Conservation (phyloP, 2,329 filamentous ascomycete genomes). For the Sporothrix phasma region DNA sequence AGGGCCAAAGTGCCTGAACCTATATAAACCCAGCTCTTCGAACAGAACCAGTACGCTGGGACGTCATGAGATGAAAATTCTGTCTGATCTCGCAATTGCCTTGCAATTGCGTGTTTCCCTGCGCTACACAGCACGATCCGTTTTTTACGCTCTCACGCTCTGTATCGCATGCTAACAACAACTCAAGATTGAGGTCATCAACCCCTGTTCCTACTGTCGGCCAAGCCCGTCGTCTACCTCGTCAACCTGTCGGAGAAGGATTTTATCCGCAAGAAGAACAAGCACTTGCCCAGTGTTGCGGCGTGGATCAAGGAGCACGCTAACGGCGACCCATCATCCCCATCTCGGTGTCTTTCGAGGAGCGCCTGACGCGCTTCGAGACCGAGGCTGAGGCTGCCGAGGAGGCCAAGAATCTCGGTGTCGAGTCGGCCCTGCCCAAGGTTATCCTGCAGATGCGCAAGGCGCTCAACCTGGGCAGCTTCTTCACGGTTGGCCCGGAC, state of each 20-base stretch:
- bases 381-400: slow-evolving; percentile 66
- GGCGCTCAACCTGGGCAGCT: slow-evolving; percentile 78
- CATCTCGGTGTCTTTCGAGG: slow-evolving; percentile 86
- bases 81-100: slow-evolving; percentile 46
- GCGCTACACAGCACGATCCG: background rate
- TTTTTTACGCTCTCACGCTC: background rate
- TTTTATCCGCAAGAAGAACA: slow-evolving; percentile 98
- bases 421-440: slow-evolving; percentile 85
- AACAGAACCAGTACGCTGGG: slow-evolving; percentile 55
- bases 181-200: slow-evolving; percentile 88
- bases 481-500: slow-evolving; percentile 93
- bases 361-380: slow-evolving; percentile 74
- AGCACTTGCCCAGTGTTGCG: slow-evolving; percentile 86
- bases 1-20: slow-evolving; percentile 87
- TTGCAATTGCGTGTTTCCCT: background rate
- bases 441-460: slow-evolving; percentile 89
- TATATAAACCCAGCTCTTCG: slow-evolving; percentile 98
- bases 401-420: slow-evolving; percentile 81
- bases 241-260: slow-evolving; percentile 97
- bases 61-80: slow-evolving; percentile 71
- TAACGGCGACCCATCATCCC: slow-evolving; percentile 84
- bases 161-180: background rate
- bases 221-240: slow-evolving; percentile 93
- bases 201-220: slow-evolving; percentile 91
- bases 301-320: slow-evolving; percentile 94